Base-by-base conservation (phyloP, 2,329 filamentous ascomycete genomes). In the Neodidymelliopsis sp. region DNA sequence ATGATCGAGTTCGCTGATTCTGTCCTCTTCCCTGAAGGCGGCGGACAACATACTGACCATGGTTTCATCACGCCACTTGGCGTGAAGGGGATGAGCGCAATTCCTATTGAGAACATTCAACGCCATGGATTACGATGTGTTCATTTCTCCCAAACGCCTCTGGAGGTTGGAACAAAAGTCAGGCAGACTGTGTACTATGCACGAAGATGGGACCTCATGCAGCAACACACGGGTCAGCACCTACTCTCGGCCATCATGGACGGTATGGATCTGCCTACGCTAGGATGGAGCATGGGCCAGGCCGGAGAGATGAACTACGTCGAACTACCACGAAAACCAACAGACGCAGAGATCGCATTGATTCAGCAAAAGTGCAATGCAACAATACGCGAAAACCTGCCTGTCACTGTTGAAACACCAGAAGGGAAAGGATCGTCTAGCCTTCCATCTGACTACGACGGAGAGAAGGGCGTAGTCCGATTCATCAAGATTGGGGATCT, bases 121-220 rank as follows among this genome's bases (percentile, higher is more conserved):
- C 64, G 67, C 16, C 67, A 69, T 39, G 67, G 83, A 76, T 65
- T 96, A 83, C 23, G 80, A 77, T 56, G 85, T 78, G 56, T 90
- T 67, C 0, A 88, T 88, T 20, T 87, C 88, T 93, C 92, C 93
- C 31, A 92, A 89, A 65, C 91, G 93, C 11, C 91, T 88, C 84
- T 96, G 91, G 16, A 95, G 79, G 0, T 93, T 89, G 34, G 92
- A 82, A 68, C 60, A 5, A 47, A 49, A 13, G 65, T 71, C 3
- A 54, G 46, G 9, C 67, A 71, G 49, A 56, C 54, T 4, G 57
- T 71, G 35, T 58, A 69, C 36, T 70, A 66, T 36, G 34, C 53
- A 3, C 60, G 67, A 9, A 59, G 66, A 34, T 70, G 65, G 64
- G 66, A 70, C 29, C 61, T 65, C 27, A 71, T 71, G 67, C 67